Conservation (phyloP, 2,329 filamentous ascomycete genomes). For the Trichoderma atroviride region DNA sequence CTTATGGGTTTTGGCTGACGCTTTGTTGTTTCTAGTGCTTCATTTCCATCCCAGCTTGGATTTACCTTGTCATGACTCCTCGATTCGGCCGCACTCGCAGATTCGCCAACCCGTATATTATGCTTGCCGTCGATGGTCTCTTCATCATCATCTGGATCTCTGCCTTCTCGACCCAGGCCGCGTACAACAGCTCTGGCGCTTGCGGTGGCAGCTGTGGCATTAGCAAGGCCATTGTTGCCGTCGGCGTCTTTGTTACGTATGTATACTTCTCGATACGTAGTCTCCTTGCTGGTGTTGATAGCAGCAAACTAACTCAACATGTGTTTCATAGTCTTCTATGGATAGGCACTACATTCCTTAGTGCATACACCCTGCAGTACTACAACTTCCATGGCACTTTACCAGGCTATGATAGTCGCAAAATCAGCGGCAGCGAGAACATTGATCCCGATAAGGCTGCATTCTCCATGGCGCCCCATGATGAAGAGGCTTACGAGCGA, state of each 20-base stretch:
- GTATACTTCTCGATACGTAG: slow-evolving; percentile 32
- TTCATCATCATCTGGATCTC: slow-evolving; percentile 67
- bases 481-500: slow-evolving; percentile 66
- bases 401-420: slow-evolving; percentile 61
- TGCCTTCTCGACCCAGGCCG: slow-evolving; percentile 66
- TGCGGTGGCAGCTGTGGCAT: slow-evolving; percentile 61
- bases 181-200: slow-evolving; percentile 60
- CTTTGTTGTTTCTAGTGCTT: slow-evolving; percentile 55
- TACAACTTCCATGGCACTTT: slow-evolving; percentile 64
- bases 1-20: background rate
- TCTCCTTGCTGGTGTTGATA: background rate
- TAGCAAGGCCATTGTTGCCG: slow-evolving; percentile 64
- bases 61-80: slow-evolving; percentile 67
- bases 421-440: slow-evolving; percentile 46
- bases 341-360: slow-evolving; percentile 55
- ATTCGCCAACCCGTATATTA: slow-evolving; percentile 63
- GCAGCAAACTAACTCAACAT: background rate
- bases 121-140: slow-evolving; percentile 60
- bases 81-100: slow-evolving; percentile 64
- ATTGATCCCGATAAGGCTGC: slow-evolving; percentile 71
- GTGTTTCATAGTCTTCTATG: slow-evolving; percentile 56
- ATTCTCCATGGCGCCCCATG: slow-evolving; percentile 68
- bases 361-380: slow-evolving; percentile 63
- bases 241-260: slow-evolving; percentile 66
- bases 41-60: slow-evolving; percentile 63